Conservation (phyloP, 108 stramenopile genomes). For the Nitzschia sp. region DNA sequence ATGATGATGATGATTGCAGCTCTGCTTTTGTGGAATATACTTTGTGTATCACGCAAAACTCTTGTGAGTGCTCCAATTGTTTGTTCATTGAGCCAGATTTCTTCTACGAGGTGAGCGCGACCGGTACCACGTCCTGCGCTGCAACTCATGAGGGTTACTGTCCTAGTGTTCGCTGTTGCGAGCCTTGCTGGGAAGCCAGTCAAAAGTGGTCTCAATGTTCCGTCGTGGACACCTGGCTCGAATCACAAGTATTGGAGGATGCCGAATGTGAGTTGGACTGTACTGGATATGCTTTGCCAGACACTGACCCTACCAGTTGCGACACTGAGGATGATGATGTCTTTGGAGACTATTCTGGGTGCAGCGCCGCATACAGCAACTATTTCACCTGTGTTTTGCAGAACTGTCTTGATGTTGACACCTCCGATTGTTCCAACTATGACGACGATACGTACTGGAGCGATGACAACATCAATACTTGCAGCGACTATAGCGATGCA, state of each 20-base stretch:
- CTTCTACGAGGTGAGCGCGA: too few species aligned
- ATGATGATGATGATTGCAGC: too few species aligned
- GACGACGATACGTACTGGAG: not conserved
- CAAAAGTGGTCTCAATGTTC: not conserved
- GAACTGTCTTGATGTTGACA: not conserved
- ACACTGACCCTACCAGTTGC: not conserved
- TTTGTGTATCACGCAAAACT: too few species aligned
- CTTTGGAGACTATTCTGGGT: too few species aligned
- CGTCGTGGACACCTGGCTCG: not conserved
- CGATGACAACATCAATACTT: not conserved
- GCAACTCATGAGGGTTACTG: not conserved
- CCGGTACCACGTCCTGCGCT: not conserved
- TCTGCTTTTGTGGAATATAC: too few species aligned
- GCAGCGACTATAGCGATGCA: not conserved
- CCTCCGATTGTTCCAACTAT: not conserved
- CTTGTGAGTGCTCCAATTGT: too few species aligned
- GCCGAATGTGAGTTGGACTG: not conserved
- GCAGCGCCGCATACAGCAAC: not conserved
- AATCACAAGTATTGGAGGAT: not conserved
- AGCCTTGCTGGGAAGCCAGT: not conserved
- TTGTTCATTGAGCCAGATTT: too few species aligned
- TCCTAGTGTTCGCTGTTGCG: not conserved
- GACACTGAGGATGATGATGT: not conserved
- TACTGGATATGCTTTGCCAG: not conserved
- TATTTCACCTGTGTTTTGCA: not conserved